phyloP scores from a whole-genome alignment of 805 yeast species.

The Hanseniaspora meyeri region DNA sequence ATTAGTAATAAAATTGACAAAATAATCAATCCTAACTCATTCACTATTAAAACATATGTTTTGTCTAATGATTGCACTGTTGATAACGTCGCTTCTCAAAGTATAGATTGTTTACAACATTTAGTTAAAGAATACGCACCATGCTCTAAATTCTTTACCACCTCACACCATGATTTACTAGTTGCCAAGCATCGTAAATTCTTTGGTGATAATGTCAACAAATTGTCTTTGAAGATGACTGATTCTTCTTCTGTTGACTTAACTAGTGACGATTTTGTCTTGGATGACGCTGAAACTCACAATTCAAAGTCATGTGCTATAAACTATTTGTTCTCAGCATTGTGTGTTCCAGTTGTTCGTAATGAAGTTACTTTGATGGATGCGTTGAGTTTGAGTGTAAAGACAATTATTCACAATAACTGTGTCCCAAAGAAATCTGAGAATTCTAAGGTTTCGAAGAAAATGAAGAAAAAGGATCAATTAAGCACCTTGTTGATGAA shows the following conservation, averaged over 20 bases:
- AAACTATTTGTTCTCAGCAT: conserved; percentile 49
- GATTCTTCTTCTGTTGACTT: background rate
- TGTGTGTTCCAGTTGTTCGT: conserved; percentile 51
- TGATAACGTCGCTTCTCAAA: conserved; percentile 59
- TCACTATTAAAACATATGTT: conserved; percentile 16
- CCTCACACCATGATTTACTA: conserved; percentile 54
- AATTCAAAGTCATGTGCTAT: conserved; percentile 41
- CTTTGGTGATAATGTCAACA: conserved; percentile 1
- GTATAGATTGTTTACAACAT: conserved; percentile 60
- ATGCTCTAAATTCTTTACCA: conserved; percentile 46
- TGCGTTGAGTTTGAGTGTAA: conserved; percentile 58
- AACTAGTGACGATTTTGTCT: background rate
- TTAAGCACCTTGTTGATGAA: conserved; percentile 32
- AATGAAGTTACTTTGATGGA: conserved; percentile 71
- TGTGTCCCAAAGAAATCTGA: conserved; percentile 22
- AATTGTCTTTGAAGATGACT: background rate
- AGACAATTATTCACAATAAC: conserved; percentile 50
- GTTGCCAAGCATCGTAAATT: conserved; percentile 28
- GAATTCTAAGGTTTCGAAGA: conserved; percentile 18
- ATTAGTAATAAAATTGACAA: conserved; percentile 33
- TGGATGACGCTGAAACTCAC: background rate
- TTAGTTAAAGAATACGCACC: background rate
- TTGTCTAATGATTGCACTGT: conserved; percentile 45
- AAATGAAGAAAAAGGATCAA: conserved; percentile 54
- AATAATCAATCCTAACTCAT: conserved; percentile 11